Evolutionary conservation across 371 early-diverging fungal species (phyloP).

Genomic region (Neoconidiobolus thromboides): DNA sequence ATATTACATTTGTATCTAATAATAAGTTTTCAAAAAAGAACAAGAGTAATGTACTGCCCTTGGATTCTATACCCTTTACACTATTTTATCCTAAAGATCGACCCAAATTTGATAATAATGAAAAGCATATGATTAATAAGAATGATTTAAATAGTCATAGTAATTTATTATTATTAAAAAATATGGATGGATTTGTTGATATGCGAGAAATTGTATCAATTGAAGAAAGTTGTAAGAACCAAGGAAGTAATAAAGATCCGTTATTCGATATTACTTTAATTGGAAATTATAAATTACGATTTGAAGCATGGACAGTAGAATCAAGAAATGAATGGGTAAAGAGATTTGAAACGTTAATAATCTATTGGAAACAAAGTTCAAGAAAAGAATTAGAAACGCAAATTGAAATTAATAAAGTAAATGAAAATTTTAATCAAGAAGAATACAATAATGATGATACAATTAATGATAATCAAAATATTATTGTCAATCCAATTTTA

Average conservation of each 20-base stretch:
- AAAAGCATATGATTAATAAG: not conserved
- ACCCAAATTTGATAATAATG: not conserved
- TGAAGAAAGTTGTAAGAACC: not conserved
- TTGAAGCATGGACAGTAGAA: constrained; percentile 3
- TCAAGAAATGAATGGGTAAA: not conserved
- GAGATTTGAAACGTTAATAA: not conserved
- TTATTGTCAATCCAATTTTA: not conserved
- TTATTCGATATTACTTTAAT: not conserved
- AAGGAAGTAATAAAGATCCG: not conserved
- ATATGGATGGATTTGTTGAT: constrained; percentile 3
- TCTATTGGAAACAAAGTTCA: not conserved
- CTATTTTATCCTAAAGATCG: not conserved
- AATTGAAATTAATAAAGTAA: not conserved
- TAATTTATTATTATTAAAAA: not conserved
- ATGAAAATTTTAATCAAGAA: too few relatives aligned
- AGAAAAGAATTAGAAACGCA: not conserved
- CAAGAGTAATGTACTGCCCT: not conserved
- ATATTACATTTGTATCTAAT: not conserved
- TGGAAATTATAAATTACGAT: not conserved
- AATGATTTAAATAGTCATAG: not conserved
- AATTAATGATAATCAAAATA: not conserved
- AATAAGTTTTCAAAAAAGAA: not conserved
- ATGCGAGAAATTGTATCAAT: not conserved
- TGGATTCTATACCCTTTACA: not conserved
- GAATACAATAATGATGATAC: too few relatives aligned